Percentiles rank a stretch among this genome's conserved stretches.
Conservation (phyloP, 129 eudicot species). For the Helianthus tuberosus region DNA sequence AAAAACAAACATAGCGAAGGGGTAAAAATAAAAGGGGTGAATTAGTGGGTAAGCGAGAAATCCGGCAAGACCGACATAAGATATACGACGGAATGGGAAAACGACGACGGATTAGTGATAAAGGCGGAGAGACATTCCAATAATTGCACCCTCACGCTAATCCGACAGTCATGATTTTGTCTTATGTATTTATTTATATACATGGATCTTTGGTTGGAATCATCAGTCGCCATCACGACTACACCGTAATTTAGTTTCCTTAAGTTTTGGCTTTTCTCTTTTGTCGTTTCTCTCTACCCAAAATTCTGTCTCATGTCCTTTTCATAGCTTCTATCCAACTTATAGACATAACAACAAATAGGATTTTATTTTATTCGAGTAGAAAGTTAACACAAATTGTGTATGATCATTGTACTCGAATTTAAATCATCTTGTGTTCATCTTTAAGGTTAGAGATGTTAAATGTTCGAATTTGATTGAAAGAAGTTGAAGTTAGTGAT, state of each 20-base stretch:
- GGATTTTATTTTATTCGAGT: no score
- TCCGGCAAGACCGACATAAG: slow-evolving; percentile 48
- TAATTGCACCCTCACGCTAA: slow-evolving; percentile 64
- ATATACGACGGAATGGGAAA: slow-evolving; percentile 6
- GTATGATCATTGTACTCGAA: no score
- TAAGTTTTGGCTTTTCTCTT: slow-evolving; percentile 31
- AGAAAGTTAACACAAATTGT: no score
- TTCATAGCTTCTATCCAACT: neutral
- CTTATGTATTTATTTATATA: slow-evolving; percentile 21
- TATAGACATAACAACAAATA: no score
- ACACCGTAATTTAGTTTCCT: slow-evolving; percentile 27
- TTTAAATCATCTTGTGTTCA: no score
- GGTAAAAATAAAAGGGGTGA: neutral
- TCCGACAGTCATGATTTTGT: slow-evolving; percentile 65
- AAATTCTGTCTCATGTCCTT: slow-evolving; percentile 20
- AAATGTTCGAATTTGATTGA: no score
- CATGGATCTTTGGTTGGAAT: slow-evolving; percentile 33
- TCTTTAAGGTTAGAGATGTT: no score
- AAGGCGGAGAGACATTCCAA: slow-evolving; percentile 44
- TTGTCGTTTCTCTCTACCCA: slow-evolving; percentile 27
- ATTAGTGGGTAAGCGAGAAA: slow-evolving; percentile 43
- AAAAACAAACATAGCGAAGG: slow-evolving; percentile 8
- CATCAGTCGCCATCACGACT: slow-evolving; percentile 38
- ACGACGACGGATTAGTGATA: slow-evolving; percentile 36
- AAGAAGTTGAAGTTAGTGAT: no score